Percentiles rank a stretch among this genome's conserved stretches.
These are phyloP conservation scores for Lithocarpus polystachyus DNA, from an alignment of 306 rosid species.

Conservation along the genomic window DNA sequence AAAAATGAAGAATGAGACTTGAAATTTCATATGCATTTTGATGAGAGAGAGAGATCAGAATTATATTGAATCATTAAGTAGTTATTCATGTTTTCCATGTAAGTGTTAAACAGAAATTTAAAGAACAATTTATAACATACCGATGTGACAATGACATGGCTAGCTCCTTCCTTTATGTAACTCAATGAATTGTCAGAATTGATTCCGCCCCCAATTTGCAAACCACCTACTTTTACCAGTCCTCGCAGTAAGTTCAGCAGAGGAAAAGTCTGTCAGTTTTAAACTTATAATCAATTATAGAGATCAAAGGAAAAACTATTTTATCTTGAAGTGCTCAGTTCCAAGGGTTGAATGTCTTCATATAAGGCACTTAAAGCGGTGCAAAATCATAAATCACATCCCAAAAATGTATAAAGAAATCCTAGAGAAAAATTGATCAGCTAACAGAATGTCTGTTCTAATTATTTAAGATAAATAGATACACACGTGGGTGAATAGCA, in stretches of 20 bases:
- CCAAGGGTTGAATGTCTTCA: not conserved
- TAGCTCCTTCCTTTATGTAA: slow-evolving; percentile 87
- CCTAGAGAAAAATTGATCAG: not conserved
- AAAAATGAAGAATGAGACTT: not conserved
- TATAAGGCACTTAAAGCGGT: not conserved
- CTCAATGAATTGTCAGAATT: slow-evolving; percentile 74
- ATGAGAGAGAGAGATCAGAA: not conserved
- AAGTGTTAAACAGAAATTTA: slow-evolving; percentile 1
- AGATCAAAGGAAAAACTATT: slow-evolving; percentile 9
- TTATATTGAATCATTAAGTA: not conserved
- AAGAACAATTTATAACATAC: slow-evolving; percentile 38
- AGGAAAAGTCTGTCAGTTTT: slow-evolving; percentile 58
- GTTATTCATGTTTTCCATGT: not conserved
- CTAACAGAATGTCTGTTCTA: not conserved
- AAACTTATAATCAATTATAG: slow-evolving; percentile 42
- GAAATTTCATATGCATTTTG: not conserved
- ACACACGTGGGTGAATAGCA: not conserved
- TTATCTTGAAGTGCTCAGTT: slow-evolving; percentile 2
- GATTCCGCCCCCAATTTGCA: slow-evolving; percentile 97
- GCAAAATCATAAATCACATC: not conserved
- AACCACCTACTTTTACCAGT: slow-evolving; percentile 63
- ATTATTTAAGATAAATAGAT: not conserved
- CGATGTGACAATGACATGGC: slow-evolving; percentile 94
- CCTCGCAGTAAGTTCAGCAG: slow-evolving; percentile 62
- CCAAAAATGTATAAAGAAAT: not conserved